Evolutionary conservation across 257 asterid species (phyloP).

Genomic region (Jasminum sambac): DNA sequence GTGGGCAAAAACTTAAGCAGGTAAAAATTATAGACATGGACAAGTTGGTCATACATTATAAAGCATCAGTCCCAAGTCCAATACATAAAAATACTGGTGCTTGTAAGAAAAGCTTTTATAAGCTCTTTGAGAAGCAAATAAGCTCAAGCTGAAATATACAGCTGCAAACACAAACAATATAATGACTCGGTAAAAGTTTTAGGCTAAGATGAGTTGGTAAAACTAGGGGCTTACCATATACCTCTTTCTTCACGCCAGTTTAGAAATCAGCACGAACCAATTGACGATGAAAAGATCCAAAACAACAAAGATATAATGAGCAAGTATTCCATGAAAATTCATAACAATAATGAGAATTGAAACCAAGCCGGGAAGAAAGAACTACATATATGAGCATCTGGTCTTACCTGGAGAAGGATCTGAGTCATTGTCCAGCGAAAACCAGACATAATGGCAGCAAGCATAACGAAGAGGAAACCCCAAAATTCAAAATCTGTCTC

Average conservation of each 20-base stretch:
- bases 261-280: conserved; percentile 43
- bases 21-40: conserved; percentile 17
- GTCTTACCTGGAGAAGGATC: conserved; percentile 92
- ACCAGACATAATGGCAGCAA: conserved; percentile 99
- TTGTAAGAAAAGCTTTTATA: background rate
- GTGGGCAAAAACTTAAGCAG: conserved; percentile 20
- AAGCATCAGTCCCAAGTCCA: conserved; percentile 4
- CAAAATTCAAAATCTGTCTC: conserved; percentile 94
- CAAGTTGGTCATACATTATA: conserved; percentile 5
- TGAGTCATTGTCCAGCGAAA: conserved; percentile 99
- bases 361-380: conserved; percentile 19
- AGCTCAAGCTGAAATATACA: conserved; percentile 9
- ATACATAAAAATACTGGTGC: conserved; percentile 1
- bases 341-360: conserved; percentile 7
- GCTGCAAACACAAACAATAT: conserved; percentile 9
- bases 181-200: conserved; percentile 14
- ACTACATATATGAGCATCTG: conserved; percentile 18
- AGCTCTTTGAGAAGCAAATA: conserved; percentile 14
- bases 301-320: conserved; percentile 32
- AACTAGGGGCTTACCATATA: conserved; percentile 65
- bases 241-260: conserved; percentile 80
- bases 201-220: conserved; percentile 15
- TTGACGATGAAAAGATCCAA: conserved; percentile 32
- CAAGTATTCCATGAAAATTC: conserved; percentile 11
- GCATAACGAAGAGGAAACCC: conserved; percentile 95